A percentile compares a stretch with the other conserved stretches of the same genome.
phyloP scores from a whole-genome alignment of 305 asterid genomes.

The Rubia balearica region DNA sequence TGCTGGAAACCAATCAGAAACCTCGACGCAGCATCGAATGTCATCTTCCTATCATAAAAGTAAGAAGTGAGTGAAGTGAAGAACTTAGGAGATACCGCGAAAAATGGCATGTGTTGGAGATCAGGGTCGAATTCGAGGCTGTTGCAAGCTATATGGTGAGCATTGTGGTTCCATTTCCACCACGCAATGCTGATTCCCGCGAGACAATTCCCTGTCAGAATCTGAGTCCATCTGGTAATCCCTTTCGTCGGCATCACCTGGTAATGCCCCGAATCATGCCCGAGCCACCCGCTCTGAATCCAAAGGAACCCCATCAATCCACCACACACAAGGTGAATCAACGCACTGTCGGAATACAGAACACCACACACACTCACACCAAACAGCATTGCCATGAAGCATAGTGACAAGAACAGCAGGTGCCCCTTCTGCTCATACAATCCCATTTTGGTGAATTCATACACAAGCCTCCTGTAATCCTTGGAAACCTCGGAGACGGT shows the following conservation, averaged over 20 bases:
- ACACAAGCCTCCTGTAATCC: conserved; percentile 63
- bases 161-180: conserved; percentile 93
- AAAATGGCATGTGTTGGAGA: conserved; percentile 69
- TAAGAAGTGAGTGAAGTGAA: conserved; percentile 55
- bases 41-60: conserved; percentile 43
- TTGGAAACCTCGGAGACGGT: conserved; percentile 58
- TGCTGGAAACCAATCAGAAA: conserved; percentile 71
- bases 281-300: conserved; percentile 95
- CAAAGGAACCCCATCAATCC: conserved; percentile 63
- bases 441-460: conserved; percentile 23
- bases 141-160: conserved; percentile 85
- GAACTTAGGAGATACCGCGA: conserved; percentile 64
- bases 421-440: conserved; percentile 69
- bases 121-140: conserved; percentile 84
- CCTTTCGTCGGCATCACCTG: conserved; percentile 45
- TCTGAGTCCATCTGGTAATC: conserved; percentile 45
- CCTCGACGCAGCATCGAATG: conserved; percentile 45
- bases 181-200: conserved; percentile 83
- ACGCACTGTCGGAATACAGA: conserved; percentile 35
- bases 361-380: conserved; percentile 54
- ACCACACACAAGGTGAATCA: conserved; percentile 54
- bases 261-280: conserved; percentile 90
- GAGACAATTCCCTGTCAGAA: conserved; percentile 63
- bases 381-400: conserved; percentile 30
- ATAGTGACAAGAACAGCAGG: conserved; percentile 25